Percentiles rank a stretch among this genome's conserved stretches.
Evolutionary conservation across 2,329 filamentous ascomycete genomes (phyloP).

Genomic region (Botryotinia calthae): DNA sequence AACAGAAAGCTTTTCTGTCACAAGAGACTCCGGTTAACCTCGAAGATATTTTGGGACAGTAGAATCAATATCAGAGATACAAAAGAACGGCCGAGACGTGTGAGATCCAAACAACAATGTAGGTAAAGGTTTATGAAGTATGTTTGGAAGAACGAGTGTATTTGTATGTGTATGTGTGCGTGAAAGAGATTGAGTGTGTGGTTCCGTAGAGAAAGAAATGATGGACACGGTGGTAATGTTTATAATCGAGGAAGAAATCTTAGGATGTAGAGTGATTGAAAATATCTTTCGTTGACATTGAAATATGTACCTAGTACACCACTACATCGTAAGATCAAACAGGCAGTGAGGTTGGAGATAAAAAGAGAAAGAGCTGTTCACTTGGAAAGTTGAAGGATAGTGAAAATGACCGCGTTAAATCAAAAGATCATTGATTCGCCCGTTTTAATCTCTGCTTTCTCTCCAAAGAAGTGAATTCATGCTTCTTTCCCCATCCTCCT

Average conservation of each 20-base stretch:
- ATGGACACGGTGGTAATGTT: constrained; percentile 16
- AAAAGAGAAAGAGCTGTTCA: constrained; percentile 10
- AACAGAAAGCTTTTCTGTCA: neutral
- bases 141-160: constrained; percentile 20
- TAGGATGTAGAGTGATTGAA: neutral
- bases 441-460: no score
- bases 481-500: neutral
- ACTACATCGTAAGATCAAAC: constrained; percentile 6
- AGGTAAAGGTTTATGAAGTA: neutral
- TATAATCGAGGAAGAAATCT: neutral
- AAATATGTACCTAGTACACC: constrained; percentile 1
- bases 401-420: neutral
- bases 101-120: neutral
- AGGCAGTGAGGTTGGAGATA: constrained; percentile 2
- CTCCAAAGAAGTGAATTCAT: neutral
- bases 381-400: neutral
- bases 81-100: neutral
- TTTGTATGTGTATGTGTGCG: neutral
- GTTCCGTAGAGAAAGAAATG: constrained; percentile 12
- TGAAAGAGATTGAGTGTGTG: constrained; percentile 1
- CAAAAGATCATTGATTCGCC: neutral
- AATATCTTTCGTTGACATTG: neutral
- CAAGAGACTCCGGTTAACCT: neutral
- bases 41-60: neutral
- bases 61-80: neutral